phyloP scores from a whole-genome alignment of 768 basidiomycete genomes.

The Saitozyma podzolica region DNA sequence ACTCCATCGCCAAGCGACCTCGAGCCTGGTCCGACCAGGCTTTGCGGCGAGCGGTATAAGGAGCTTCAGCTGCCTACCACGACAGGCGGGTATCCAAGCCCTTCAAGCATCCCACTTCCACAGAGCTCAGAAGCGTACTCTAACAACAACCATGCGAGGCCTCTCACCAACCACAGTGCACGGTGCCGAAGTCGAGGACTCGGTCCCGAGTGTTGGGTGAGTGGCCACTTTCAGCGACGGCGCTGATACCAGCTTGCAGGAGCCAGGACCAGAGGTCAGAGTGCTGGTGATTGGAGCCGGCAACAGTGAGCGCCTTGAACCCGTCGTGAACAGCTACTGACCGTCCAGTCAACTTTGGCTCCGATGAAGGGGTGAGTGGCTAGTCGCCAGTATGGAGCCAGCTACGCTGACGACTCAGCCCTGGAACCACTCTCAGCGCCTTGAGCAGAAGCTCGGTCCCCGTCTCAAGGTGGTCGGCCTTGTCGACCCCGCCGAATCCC shows the following conservation, averaged over 20 bases:
- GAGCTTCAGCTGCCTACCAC: not conserved
- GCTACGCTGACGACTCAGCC: conserved; percentile 17
- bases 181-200: too few relatives aligned
- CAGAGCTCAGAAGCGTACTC: not conserved
- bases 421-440: conserved; percentile 52
- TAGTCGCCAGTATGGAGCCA: not conserved
- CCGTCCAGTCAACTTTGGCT: conserved; percentile 18
- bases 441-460: conserved; percentile 76
- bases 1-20: too few relatives aligned
- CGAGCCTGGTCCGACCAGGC: too few relatives aligned
- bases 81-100: not conserved
- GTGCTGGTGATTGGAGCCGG: conserved; percentile 22
- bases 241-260: not conserved
- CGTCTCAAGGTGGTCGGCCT: conserved; percentile 93
- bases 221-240: not conserved
- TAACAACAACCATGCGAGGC: not conserved
- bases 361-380: conserved; percentile 16
- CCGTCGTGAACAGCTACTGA: not conserved
- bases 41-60: too few relatives aligned
- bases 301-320: conserved; percentile 14
- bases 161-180: not conserved
- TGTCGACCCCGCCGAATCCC: conserved; percentile 73
- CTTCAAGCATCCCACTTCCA: not conserved
- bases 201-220: too few relatives aligned
- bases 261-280: conserved; percentile 15